Conservation (phyloP, 176 grass and related monocot species). For the Aegilops bicornis region DNA sequence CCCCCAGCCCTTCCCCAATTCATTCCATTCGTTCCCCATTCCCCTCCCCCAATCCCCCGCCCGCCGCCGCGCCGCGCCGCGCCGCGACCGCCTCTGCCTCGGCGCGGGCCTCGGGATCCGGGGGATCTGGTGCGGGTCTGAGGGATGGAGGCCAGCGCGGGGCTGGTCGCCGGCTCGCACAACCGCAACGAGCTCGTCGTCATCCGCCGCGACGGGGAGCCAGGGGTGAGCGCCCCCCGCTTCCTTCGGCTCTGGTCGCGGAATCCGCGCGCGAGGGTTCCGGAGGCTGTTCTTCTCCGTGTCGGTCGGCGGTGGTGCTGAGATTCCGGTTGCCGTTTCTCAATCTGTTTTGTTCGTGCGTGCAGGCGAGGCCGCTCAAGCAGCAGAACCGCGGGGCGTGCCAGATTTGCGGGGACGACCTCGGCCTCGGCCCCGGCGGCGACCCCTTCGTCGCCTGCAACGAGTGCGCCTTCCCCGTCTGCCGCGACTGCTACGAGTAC, state of each 20-base stretch:
- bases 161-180: conserved; percentile 83
- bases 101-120: neutral
- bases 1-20: neutral
- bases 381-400: conserved; percentile 58
- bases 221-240: conserved; percentile 48
- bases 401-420: conserved; percentile 80
- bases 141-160: conserved; percentile 88
- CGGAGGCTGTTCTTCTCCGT: neutral
- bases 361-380: conserved; percentile 54
- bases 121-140: conserved; percentile 21
- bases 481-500: conserved; percentile 73
- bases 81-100: neutral
- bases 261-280: neutral
- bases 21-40: neutral
- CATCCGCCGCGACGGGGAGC: conserved; percentile 88
- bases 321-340: neutral
- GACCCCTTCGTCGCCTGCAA: conserved; percentile 65
- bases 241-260: neutral
- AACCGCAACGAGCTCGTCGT: conserved; percentile 96
- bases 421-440: conserved; percentile 39
- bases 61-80: neutral
- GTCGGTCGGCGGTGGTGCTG: too few relatives aligned
- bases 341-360: neutral
- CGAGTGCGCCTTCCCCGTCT: conserved; percentile 79
- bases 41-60: neutral